Conservation (phyloP, 768 basidiomycete species). For the Amyloporia xantha region DNA sequence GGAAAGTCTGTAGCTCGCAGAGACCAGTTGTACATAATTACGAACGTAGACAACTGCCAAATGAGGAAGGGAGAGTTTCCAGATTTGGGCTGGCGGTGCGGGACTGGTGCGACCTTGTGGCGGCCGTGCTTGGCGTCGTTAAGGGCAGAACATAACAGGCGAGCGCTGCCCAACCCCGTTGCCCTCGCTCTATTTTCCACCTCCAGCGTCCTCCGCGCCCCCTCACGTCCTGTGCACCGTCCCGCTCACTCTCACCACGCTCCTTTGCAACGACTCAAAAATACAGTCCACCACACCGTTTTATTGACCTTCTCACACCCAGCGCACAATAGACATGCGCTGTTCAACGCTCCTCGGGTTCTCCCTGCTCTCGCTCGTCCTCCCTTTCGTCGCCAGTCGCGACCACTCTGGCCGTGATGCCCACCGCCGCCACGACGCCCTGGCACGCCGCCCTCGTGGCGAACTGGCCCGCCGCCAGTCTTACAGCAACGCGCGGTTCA, state of each 20-base stretch:
- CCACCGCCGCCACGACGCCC: slow-evolving; percentile 22
- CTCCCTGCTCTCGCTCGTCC: slow-evolving; percentile 18
- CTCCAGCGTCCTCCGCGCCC: not conserved
- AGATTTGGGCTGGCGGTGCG: too few species aligned
- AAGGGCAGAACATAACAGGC: not conserved
- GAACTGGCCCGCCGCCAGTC: slow-evolving; percentile 13
- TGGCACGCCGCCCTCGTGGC: slow-evolving; percentile 19
- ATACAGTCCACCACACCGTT: not conserved
- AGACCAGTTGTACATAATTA: too few species aligned
- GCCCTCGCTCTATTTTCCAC: too few species aligned
- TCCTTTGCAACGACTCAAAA: slow-evolving; percentile 10
- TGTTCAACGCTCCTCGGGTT: slow-evolving; percentile 14
- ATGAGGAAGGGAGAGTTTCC: not conserved
- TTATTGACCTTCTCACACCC: not conserved
- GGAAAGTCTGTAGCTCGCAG: too few species aligned
- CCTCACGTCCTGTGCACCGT: not conserved
- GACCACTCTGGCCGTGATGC: slow-evolving; percentile 9
- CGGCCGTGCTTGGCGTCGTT: slow-evolving; percentile 3
- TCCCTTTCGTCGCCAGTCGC: slow-evolving; percentile 18
- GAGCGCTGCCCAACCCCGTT: not conserved
- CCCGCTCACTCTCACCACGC: slow-evolving; percentile 15
- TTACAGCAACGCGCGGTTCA: slow-evolving; percentile 24
- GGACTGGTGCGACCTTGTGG: too few species aligned
- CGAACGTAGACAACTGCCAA: not conserved
- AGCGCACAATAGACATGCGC: slow-evolving; percentile 16